Conservation (phyloP, 1,284 basidiomycete species). For the Cerrena zonata region DNA sequence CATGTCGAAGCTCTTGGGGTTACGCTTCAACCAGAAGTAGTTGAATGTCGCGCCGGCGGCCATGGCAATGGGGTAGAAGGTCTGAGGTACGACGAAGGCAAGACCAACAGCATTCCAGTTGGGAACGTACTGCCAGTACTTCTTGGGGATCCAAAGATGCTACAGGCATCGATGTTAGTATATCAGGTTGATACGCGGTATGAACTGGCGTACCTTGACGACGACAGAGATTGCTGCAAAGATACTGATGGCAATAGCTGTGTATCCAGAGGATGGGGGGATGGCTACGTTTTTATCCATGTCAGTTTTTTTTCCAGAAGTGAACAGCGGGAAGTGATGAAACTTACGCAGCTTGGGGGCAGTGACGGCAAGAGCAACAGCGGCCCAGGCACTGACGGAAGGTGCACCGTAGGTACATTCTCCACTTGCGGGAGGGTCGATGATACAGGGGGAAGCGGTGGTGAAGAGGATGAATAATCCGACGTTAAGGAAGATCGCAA, state of each 20-base stretch:
- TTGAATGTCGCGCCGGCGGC: conserved; percentile 39
- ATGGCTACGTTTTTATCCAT: too few species aligned
- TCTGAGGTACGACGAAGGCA: conserved; percentile 20
- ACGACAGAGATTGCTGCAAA: conserved; percentile 43
- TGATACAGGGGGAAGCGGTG: conserved; percentile 63
- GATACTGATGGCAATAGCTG: conserved; percentile 52
- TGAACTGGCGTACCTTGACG: conserved; percentile 27
- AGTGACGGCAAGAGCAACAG: conserved; percentile 54
- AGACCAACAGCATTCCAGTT: conserved; percentile 65
- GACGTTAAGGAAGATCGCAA: conserved; percentile 52
- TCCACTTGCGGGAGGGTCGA: conserved; percentile 26
- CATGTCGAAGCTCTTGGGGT: conserved; percentile 44
- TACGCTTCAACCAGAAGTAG: conserved; percentile 46
- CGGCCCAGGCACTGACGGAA: conserved; percentile 57
- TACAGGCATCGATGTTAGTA: conserved; percentile 17
- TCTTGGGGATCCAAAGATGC: conserved; percentile 47
- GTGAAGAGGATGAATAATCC: conserved; percentile 62
- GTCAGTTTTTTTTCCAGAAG: too few species aligned
- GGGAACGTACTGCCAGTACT: conserved; percentile 50
- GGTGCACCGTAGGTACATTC: conserved; percentile 55
- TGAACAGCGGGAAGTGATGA: too few species aligned
- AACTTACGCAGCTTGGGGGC: conserved; percentile 40
- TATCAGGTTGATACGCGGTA: neutral
- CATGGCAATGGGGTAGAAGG: conserved; percentile 43
- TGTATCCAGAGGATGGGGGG: conserved; percentile 55